Evolutionary conservation across 345 rosid species (phyloP), one percentile per base, ranked within the genome.

Genomic region (Eucalyptus tenuipes): DNA sequence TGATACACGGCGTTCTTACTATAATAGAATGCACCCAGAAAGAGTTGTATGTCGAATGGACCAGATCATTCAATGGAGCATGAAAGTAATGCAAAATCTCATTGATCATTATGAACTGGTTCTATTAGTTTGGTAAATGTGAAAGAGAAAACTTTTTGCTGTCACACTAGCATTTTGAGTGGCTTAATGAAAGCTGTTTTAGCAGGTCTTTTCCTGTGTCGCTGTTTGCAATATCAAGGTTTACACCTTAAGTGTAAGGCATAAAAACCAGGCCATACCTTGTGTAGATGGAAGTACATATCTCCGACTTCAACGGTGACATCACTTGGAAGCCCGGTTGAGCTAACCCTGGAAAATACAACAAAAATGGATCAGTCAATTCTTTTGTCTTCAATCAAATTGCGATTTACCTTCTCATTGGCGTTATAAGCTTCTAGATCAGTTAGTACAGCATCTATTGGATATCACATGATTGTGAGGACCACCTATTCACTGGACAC

Each of bases 281-380:
- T 97, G 91, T 97, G 99, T 40, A 97, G 94, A 90, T 94, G 95
- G 91, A 96, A 97, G 84, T 92, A 93, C 89, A 89, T 91, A 40
- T 96, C 98, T 84, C 92, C 94, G 15, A 96, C 96, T 91, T 97
- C 96, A 90, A 96, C 86, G 64, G 92, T 88, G 87, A 95, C 94
- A 91, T 97, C 99, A 13, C 98, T 95, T 59, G 96, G 94, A 88
- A 97, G 97, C 88, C 99, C 99, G 6, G 97, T 93, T 52, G 97
- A 95, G 88, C 96, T 96, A 52, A 91, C 71, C 99, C 99, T 97
- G 93, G 59, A 89, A 89, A 85, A 88, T 29, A 31, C 86, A 5
- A 31, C 59, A 53, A 80, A 84, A 89, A 24, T 48, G 53, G 50
- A 50, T 64, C 68, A 25, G 42, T 40, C 22, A 40, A 68, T 33